Evolutionary conservation across 805 yeast genomes (phyloP), one percentile per base, ranked within the genome.

Genomic region (Candida gorgasii): DNA sequence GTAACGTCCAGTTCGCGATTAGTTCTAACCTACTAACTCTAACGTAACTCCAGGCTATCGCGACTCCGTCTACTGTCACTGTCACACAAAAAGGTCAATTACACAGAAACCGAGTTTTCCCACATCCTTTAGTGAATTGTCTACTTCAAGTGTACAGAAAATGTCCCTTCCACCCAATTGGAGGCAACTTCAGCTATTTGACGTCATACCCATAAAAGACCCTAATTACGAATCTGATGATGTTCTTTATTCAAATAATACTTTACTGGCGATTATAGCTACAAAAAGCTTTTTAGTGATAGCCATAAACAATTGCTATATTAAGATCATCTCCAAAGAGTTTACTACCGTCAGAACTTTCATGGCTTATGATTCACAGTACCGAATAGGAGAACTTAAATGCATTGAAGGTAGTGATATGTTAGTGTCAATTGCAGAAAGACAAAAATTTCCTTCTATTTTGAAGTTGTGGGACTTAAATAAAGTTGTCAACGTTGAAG

Each of bases 151-250:
- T n/a, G n/a, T n/a, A n/a, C 23, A 11, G 20, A 24, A 9, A n/a
- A 49, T 49, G 53, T 41, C 48, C 2, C 16, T 49, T 5, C 53
- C 50, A 3, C 47, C 47, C 2, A 46, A 44, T 36, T 49, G 50
- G 53, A 72, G 92, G 46, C 96, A 86, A 56, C 86, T 92, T 63
- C 88, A 87, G 47, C 86, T 92, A 62, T 89, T 86, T 60, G 96
- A 89, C 40, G 74, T 79, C 27, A 74, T 82, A 0, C 97, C 97
- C 5, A 84, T 93, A 14, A 67, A 82, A 47, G 99, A 93, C 57
- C 98, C 98, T 4, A 69, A 77, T 45, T 73, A 77, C 43, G 82
- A 83, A 5, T 69, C 84, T 0, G 72, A 70, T 3, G 67, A 73
- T 4, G 84, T 86, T 0, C 67, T 90, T 18, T 90, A 84, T 61